Conservation (phyloP, 768 basidiomycete genomes). For the Polyporus arcularius region DNA sequence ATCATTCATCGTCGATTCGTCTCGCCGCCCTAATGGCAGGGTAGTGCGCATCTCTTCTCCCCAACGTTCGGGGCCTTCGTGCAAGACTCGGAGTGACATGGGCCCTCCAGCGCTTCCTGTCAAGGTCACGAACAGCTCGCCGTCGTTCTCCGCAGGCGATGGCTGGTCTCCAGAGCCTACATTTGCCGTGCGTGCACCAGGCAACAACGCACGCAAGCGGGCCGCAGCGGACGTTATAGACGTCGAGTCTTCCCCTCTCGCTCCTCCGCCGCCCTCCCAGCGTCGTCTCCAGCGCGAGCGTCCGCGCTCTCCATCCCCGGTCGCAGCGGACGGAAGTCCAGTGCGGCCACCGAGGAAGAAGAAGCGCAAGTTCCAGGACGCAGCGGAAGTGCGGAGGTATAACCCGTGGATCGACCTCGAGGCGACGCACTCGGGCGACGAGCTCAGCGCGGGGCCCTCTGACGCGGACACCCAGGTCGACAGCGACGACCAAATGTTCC, state of each 20-base stretch:
- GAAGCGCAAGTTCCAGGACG: constrained; percentile 31
- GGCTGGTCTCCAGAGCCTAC: constrained; percentile 39
- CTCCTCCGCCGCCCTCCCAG: constrained; percentile 34
- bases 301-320: constrained; percentile 13
- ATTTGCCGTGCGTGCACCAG: constrained; percentile 46
- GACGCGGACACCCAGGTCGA: constrained; percentile 55
- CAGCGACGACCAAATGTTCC: constrained; percentile 69
- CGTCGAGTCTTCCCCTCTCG: constrained; percentile 31
- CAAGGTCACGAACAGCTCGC: constrained; percentile 23
- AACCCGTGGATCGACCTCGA: constrained; percentile 64
- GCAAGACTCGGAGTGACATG: constrained; percentile 19
- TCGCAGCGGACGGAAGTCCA: background rate
- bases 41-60: background rate
- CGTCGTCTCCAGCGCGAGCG: constrained; percentile 28
- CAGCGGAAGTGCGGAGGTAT: constrained; percentile 36
- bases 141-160: constrained; percentile 8
- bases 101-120: constrained; percentile 39
- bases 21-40: background rate
- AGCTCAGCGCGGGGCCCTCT: constrained; percentile 64
- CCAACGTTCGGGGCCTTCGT: background rate
- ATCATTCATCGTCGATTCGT: background rate
- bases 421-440: constrained; percentile 81
- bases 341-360: constrained; percentile 20
- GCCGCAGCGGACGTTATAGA: constrained; percentile 21
- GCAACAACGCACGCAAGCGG: constrained; percentile 33